Evolutionary conservation across 768 basidiomycete species (phyloP).

Genomic region (Lactifluus volemus): DNA sequence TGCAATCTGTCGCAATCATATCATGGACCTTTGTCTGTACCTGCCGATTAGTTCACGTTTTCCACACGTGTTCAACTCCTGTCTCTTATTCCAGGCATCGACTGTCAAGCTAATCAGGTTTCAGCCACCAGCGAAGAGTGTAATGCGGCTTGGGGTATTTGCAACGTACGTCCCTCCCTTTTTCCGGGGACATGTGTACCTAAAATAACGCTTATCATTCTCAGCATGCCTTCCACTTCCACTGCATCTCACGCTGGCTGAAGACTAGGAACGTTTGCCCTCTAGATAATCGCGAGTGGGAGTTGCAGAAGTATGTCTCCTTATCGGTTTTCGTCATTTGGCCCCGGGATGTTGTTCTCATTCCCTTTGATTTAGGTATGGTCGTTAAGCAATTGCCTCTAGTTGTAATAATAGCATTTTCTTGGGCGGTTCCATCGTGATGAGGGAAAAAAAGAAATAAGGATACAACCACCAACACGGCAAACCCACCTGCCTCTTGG

Average conservation of each 20-base stretch:
- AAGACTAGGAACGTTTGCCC: constrained; percentile 97
- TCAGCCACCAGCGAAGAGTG: constrained; percentile 95
- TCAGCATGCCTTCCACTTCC: constrained; percentile 99
- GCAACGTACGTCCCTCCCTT: constrained; percentile 58
- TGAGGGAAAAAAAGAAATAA: no score
- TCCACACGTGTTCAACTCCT: not conserved
- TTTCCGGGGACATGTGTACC: not conserved
- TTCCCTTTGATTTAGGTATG: constrained; percentile 28
- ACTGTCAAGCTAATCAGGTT: constrained; percentile 98
- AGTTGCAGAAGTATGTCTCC: constrained; percentile 78
- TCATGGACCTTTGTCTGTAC: constrained; percentile 96
- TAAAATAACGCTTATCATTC: not conserved
- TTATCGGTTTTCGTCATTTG: not conserved
- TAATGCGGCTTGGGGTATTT: constrained; percentile 98
- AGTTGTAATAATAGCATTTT: constrained; percentile 8
- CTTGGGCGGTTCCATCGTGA: not conserved
- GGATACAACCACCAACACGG: no score
- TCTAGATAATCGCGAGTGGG: constrained; percentile 94
- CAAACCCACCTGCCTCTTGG: no score
- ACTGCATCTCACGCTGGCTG: constrained; percentile 98
- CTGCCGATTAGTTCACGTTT: not conserved
- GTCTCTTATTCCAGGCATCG: constrained; percentile 62
- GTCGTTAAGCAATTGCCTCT: constrained; percentile 27
- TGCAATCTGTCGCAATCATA: constrained; percentile 98
- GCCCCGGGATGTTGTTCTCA: not conserved